Conservation (phyloP, 2,329 filamentous ascomycete species). For the Rhynchosporium graminicola region DNA sequence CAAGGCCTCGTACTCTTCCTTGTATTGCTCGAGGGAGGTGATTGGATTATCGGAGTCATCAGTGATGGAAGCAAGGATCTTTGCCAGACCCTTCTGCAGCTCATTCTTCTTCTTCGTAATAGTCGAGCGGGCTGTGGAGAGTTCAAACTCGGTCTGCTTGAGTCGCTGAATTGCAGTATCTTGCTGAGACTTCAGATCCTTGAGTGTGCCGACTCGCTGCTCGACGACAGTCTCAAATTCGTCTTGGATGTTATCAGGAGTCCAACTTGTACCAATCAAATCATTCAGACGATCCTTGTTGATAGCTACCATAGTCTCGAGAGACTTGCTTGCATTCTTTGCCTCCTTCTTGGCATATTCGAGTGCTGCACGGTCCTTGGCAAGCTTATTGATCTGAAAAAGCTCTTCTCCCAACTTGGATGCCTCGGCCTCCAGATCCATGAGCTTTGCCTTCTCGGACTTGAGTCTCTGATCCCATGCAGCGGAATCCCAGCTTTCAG, state of each 20-base stretch:
- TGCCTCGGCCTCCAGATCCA: conserved; percentile 69
- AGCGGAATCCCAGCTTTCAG: conserved; percentile 61
- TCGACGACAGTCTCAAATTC: conserved; percentile 67
- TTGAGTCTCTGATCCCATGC: conserved; percentile 73
- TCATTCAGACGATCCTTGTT: conserved; percentile 70
- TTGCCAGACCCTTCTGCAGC: conserved; percentile 59
- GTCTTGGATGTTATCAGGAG: conserved; percentile 66
- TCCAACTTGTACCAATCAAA: conserved; percentile 68
- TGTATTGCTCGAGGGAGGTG: conserved; percentile 55
- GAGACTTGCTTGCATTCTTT: conserved; percentile 68
- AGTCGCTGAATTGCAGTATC: conserved; percentile 72
- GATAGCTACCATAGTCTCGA: conserved; percentile 75
- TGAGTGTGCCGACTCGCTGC: conserved; percentile 57
- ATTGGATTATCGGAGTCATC: conserved; percentile 44
- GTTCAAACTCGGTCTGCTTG: conserved; percentile 72
- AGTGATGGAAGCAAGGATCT: conserved; percentile 52
- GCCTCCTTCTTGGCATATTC: conserved; percentile 82
- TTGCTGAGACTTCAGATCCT: conserved; percentile 67
- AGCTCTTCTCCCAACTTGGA: conserved; percentile 77
- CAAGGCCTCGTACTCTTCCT: conserved; percentile 50
- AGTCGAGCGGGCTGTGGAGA: conserved; percentile 65
- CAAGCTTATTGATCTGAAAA: conserved; percentile 76
- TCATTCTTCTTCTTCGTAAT: conserved; percentile 65
- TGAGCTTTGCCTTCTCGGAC: conserved; percentile 64
- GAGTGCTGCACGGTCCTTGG: conserved; percentile 79